A percentile compares a stretch with the other conserved stretches of the same genome.
phyloP scores from a whole-genome alignment of 2,329 filamentous ascomycete genomes.

The Neopestalotiopsis sp. region DNA sequence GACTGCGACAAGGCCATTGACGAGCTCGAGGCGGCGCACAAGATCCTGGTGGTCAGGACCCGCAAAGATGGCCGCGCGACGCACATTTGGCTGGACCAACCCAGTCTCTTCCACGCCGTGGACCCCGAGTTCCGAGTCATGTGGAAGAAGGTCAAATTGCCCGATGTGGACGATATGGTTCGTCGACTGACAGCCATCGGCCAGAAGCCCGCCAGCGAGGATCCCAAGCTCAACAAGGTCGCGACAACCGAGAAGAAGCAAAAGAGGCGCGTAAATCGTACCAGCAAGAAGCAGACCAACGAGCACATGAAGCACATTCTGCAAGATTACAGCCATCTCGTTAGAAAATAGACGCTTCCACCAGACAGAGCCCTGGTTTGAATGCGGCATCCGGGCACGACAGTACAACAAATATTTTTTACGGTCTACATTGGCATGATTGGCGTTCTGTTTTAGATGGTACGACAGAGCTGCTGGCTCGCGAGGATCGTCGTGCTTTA shows the following conservation, averaged over 20 bases:
- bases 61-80: conserved; percentile 90
- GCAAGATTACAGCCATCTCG: conserved; percentile 59
- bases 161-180: conserved; percentile 73
- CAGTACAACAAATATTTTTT: not conserved
- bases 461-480: not conserved
- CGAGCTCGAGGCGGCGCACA: conserved; percentile 77
- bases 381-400: not conserved
- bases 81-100: conserved; percentile 89
- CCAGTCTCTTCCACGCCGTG: conserved; percentile 75
- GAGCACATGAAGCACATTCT: conserved; percentile 84
- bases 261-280: conserved; percentile 70
- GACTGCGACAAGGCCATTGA: conserved; percentile 81
- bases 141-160: conserved; percentile 83
- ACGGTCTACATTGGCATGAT: not conserved
- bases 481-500: not conserved
- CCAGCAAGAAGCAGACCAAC: conserved; percentile 83
- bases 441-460: not conserved
- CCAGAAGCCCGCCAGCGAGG: conserved; percentile 84
- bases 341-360: conserved; percentile 38
- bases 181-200: conserved; percentile 78
- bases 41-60: conserved; percentile 83
- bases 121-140: conserved; percentile 83
- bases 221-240: conserved; percentile 68
- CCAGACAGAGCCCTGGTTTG: not conserved
- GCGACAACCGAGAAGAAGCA: conserved; percentile 72